These are phyloP conservation scores for Acanthamoeba sp. DNA, from an alignment of 208 protist species.

Conservation along the genomic window DNA sequence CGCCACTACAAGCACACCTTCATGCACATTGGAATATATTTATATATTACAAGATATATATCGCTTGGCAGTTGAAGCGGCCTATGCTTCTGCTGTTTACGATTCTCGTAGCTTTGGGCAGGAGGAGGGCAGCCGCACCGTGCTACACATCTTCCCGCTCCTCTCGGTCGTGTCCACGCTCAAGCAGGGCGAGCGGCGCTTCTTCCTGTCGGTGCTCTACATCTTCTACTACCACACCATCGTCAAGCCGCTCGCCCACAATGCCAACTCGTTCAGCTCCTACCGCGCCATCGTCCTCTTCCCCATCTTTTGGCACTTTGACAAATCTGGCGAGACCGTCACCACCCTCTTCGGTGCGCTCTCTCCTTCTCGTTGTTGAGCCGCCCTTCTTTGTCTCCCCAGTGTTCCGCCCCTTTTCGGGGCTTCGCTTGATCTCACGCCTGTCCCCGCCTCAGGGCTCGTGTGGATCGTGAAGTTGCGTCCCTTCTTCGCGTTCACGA, in stretches of 20 bases:
- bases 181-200: not conserved
- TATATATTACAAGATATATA: no score
- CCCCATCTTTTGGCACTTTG: constrained; percentile 2
- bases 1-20: no score
- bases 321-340: not conserved
- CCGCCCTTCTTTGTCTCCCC: no score
- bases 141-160: not conserved
- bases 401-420: no score
- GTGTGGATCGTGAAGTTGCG: no score
- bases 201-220: constrained; percentile 41
- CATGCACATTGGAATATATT: no score
- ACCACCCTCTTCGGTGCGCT: not conserved
- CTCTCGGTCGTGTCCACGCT: not conserved
- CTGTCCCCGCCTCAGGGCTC: no score
- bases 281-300: constrained; percentile 2
- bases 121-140: not conserved
- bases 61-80: no score
- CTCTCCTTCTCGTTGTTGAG: no score
- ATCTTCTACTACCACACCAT: constrained; percentile 50
- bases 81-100: not conserved
- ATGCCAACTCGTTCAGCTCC: not conserved
- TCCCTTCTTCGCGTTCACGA: no score
- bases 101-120: not conserved
- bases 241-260: not conserved
- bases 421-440: no score